Evolutionary conservation across 176 grass and related monocot species (phyloP), one percentile per base, ranked within the genome.

Genomic region (Eragrostis curvula): DNA sequence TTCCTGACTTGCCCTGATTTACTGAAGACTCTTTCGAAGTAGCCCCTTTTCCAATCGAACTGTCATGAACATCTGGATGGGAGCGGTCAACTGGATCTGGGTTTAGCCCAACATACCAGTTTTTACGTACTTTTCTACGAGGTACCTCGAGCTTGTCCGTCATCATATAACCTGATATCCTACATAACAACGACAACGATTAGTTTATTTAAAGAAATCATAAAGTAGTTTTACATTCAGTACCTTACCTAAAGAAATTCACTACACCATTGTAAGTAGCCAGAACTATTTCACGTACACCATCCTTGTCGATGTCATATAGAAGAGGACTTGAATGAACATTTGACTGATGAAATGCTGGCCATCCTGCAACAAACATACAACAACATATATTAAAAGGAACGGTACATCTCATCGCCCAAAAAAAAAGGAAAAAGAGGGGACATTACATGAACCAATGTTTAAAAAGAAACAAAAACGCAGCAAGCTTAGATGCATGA

Each of bases 61-160:
- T 48, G 46, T 48, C 46, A 48, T 48, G 46, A 48, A 48, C 46
- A 48, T 48, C 46, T 48, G 46, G 46, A 48, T 48, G 46, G 12
- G 46, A 48, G 46, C 46, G 12, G 46, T 48, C 46, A 48, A 48
- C 46, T 11, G 46, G 46, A 48, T 48, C 46, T 48, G 46, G 7
- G 12, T 48, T 70, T 63, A 99, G 65, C 32, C 96, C 96, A 80
- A 99, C 96, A 55, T 93, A 90, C 96, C 96, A 99, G 81, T 99
- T 83, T 83, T 96, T 99, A 71, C 10, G 86, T 76, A 99, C 92
- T 93, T 89, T 93, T 57, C 96, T 91, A 82, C 89, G 89, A 58
- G 96, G 96, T 79, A 99, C 89, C 73, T 99, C 96, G 68, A 99
- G 86, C 70, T 99, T 99, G 81, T 99, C 96, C 74, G 92, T 93